Conservation (phyloP, 768 basidiomycete genomes). For the Termitomyces sp. region DNA sequence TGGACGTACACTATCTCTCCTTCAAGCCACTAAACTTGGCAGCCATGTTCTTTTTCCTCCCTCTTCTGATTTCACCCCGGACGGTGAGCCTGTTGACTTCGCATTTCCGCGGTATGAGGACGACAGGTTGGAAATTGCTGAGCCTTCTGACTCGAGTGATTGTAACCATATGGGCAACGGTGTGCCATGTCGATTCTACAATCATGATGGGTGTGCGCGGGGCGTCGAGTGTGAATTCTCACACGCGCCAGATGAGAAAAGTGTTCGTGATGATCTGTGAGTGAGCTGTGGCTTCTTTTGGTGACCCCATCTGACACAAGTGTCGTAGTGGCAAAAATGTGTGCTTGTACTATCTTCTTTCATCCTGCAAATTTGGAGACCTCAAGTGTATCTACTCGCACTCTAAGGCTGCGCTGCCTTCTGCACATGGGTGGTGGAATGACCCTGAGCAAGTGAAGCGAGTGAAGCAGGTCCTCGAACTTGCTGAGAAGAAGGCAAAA, state of each 20-base stretch:
- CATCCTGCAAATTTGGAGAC: conserved; percentile 31
- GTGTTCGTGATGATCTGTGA: conserved; percentile 49
- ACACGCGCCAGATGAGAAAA: conserved; percentile 51
- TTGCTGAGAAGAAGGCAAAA: conserved; percentile 15
- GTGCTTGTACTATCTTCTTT: conserved; percentile 35
- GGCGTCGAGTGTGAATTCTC: conserved; percentile 39
- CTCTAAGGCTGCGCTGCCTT: conserved; percentile 26
- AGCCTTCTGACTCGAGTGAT: conserved; percentile 49
- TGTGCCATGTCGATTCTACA: conserved; percentile 51
- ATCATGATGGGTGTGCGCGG: conserved; percentile 42
- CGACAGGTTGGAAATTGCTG: conserved; percentile 29
- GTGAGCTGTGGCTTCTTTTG: conserved; percentile 13
- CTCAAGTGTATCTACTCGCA: conserved; percentile 35
- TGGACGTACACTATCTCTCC: conserved; percentile 9
- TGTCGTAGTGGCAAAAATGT: conserved; percentile 44
- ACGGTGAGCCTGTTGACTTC: conserved; percentile 23
- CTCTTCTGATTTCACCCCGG: neutral
- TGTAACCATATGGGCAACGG: conserved; percentile 46
- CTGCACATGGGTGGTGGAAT: conserved; percentile 30
- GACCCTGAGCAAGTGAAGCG: conserved; percentile 11
- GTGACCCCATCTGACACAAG: neutral
- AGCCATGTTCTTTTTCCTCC: conserved; percentile 7
- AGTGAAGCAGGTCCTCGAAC: conserved; percentile 15
- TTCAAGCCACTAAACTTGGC: conserved; percentile 10
- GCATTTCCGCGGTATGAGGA: conserved; percentile 28